Conservation (phyloP, 192 early-diverging fungal genomes). For the Coemansia sp. region DNA sequence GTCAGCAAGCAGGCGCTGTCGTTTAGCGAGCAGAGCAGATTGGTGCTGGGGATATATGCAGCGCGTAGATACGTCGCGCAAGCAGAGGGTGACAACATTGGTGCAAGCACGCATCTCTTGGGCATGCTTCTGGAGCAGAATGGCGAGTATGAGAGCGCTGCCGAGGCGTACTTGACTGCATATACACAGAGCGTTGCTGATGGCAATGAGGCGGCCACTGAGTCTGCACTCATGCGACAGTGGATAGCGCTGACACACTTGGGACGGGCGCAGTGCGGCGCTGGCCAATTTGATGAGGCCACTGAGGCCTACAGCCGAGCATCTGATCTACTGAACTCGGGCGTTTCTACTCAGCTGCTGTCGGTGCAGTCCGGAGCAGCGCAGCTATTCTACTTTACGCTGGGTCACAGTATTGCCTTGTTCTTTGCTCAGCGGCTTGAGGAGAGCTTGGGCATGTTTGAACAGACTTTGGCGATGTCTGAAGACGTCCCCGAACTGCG, state of each 20-base stretch:
- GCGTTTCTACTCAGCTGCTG: background rate
- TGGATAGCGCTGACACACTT: constrained; percentile 64
- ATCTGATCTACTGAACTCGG: constrained; percentile 12
- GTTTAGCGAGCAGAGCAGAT: constrained; percentile 20
- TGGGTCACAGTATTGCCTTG: constrained; percentile 75
- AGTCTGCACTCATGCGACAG: constrained; percentile 25
- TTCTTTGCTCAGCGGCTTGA: constrained; percentile 72
- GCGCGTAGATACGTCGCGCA: constrained; percentile 39
- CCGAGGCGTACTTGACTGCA: constrained; percentile 64
- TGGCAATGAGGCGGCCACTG: constrained; percentile 10
- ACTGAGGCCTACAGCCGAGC: constrained; percentile 58
- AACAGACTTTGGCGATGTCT: constrained; percentile 63
- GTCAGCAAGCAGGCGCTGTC: background rate
- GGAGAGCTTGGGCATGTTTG: constrained; percentile 73
- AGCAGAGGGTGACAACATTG: constrained; percentile 15
- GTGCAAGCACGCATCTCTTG: constrained; percentile 54
- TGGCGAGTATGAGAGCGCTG: constrained; percentile 67
- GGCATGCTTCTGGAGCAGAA: constrained; percentile 79
- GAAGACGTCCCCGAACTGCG: constrained; percentile 56
- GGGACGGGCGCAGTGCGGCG: constrained; percentile 70
- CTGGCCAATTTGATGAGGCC: constrained; percentile 62
- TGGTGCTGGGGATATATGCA: constrained; percentile 44
- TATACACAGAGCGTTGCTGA: constrained; percentile 15
- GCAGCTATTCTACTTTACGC: constrained; percentile 19
- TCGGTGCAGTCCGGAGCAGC: constrained; percentile 21